Base-by-base conservation (phyloP, 2,329 filamentous ascomycete genomes). In the Nemania abortiva region DNA sequence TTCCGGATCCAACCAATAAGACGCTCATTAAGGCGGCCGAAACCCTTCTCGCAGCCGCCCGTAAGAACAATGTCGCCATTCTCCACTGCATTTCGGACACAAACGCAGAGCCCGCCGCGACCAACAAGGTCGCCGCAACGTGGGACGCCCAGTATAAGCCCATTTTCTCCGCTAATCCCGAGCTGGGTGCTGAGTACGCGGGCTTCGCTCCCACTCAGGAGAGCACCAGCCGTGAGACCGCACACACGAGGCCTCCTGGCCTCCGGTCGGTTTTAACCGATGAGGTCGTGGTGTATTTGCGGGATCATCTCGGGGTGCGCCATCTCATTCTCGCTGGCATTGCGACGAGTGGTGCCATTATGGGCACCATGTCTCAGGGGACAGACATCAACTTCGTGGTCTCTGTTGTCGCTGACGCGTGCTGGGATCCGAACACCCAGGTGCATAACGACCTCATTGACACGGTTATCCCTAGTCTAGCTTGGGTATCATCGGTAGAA, bases 401-500 rank as follows among this genome's bases (percentile, higher is more conserved):
- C 45, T 58, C 68, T 1, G 68, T 72, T 20, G 72, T 73, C 13
- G 67, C 18, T 47, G 68, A 72, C 6, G 70, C 67, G 22, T 66
- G 59, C 65, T 73, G 70, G 71, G 71, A 73, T n/a, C 62, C 62
- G 1, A 62, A 57, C 27, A 54, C 22, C 20, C 53, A 63, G 24
- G 65, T 63, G 22, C 58, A 68, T 29, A 15, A 20, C 9, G 31
- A 29, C 18, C 54, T 68, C 1, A 34, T 68, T 20, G 29, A 68
- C 7, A 64, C 60, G 3, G 65, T 68, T 4, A 47, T 63, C 22
- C 65, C 65, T 3, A 55, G 11, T 29, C 42, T 64, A 6, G 65
- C 60, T 27, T 68, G 54, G 54, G 45, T 68, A 9, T 49, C 60
- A n/a, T 54, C 65, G 22, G 45, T 39, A 49, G 61, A 85, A 57